A percentile compares a stretch with the other conserved stretches of the same genome.
phyloP scores from a whole-genome alignment of 768 basidiomycete species.

The Podaxis sp. region DNA sequence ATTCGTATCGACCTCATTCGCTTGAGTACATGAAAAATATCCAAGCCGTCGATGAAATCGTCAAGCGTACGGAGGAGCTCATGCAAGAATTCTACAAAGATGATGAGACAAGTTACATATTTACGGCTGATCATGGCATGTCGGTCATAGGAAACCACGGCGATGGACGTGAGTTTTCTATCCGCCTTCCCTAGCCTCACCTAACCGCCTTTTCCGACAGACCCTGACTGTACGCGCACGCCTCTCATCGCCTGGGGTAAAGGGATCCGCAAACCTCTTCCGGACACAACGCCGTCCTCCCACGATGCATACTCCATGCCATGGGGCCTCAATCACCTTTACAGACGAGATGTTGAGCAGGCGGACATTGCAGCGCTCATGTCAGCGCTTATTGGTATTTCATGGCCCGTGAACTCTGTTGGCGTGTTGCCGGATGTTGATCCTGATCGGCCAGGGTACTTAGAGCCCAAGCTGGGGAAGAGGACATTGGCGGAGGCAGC shows the following conservation, averaged over 20 bases:
- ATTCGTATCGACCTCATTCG: constrained; percentile 83
- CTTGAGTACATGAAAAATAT: constrained; percentile 90
- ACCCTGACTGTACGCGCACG: constrained; percentile 86
- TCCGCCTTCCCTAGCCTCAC: background rate
- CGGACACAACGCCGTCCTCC: constrained; percentile 52
- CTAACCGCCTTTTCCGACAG: constrained; percentile 31
- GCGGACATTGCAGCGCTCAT: constrained; percentile 81
- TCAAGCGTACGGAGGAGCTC: constrained; percentile 60
- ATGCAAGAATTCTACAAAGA: constrained; percentile 65
- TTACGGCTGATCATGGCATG: constrained; percentile 92
- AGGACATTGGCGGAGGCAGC: constrained; percentile 50
- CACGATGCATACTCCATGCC: constrained; percentile 69
- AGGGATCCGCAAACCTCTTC: constrained; percentile 69
- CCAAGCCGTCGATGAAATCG: constrained; percentile 72
- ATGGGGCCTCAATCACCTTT: constrained; percentile 59
- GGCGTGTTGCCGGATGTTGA: constrained; percentile 80
- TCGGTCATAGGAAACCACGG: constrained; percentile 86
- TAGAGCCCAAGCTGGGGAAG: constrained; percentile 45
- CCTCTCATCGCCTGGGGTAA: constrained; percentile 83
- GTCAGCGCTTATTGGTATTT: constrained; percentile 66
- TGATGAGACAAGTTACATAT: constrained; percentile 70
- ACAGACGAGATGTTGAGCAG: constrained; percentile 77
- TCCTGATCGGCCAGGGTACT: constrained; percentile 55
- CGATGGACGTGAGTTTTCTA: constrained; percentile 62
- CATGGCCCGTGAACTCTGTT: constrained; percentile 82